Conservation (phyloP, 1,284 basidiomycete genomes). For the Anthracocystis setariae region DNA sequence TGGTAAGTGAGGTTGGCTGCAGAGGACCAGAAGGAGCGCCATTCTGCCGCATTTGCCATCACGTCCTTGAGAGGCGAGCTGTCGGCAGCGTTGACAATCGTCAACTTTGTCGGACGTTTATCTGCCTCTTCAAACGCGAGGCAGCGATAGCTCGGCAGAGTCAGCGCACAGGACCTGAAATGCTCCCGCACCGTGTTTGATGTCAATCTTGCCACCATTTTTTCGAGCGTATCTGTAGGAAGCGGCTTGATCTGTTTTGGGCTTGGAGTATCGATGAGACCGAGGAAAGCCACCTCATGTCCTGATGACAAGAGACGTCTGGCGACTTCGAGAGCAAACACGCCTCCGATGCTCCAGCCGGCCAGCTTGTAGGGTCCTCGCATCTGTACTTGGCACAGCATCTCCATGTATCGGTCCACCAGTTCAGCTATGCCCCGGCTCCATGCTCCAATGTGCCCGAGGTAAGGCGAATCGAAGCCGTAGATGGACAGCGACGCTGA, state of each 20-base stretch:
- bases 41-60: constrained; percentile 26
- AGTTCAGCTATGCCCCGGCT: constrained; percentile 44
- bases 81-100: constrained; percentile 24
- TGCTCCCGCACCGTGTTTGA: constrained; percentile 38
- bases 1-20: constrained; percentile 8
- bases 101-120: constrained; percentile 11
- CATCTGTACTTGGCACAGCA: constrained; percentile 23
- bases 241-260: constrained; percentile 35
- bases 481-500: constrained; percentile 23
- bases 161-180: constrained; percentile 41
- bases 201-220: constrained; percentile 26
- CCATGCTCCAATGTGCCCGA: constrained; percentile 31
- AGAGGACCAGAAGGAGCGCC: constrained; percentile 28
- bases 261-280: constrained; percentile 40
- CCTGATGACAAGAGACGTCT: constrained; percentile 31
- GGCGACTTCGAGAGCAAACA: constrained; percentile 40
- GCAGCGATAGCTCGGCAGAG: constrained; percentile 30
- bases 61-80: constrained; percentile 23
- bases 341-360: constrained; percentile 52
- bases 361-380: constrained; percentile 34
- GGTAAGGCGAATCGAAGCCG: constrained; percentile 46
- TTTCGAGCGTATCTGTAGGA: constrained; percentile 28
- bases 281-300: constrained; percentile 25
- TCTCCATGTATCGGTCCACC: constrained; percentile 34
- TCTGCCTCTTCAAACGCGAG: constrained; percentile 12